Evolutionary conservation across 2,329 filamentous ascomycete species (phyloP).

Genomic region (Dendrostoma leiphaemia): DNA sequence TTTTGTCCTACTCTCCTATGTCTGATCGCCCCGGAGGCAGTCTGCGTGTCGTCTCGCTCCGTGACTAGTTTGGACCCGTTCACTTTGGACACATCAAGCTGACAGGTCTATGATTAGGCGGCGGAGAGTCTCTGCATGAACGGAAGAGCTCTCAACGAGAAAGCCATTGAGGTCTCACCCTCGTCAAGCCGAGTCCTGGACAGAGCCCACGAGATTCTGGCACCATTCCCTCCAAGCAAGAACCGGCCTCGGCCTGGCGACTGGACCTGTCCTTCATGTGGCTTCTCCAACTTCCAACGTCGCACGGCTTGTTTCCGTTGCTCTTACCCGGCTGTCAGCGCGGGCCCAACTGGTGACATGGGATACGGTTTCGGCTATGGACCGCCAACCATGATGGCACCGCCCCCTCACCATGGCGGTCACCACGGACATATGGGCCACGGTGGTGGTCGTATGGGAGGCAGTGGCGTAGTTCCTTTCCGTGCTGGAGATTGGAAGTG

Average conservation of each 20-base stretch:
- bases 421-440: slow-evolving; percentile 46
- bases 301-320: slow-evolving; percentile 98
- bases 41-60: not conserved
- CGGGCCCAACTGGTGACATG: slow-evolving; percentile 67
- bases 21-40: not conserved
- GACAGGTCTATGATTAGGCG: slow-evolving; percentile 54
- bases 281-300: slow-evolving; percentile 99
- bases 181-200: slow-evolving; percentile 97
- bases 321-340: slow-evolving; percentile 93
- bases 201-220: slow-evolving; percentile 91
- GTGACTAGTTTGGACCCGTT: not conserved
- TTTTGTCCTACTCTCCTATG: no score
- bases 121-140: slow-evolving; percentile 99
- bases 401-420: slow-evolving; percentile 68
- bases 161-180: slow-evolving; percentile 97
- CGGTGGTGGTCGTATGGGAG: slow-evolving; percentile 68
- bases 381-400: slow-evolving; percentile 76
- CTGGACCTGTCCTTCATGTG: slow-evolving; percentile 98
- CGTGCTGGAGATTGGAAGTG: slow-evolving; percentile 99
- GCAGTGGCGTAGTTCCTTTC: slow-evolving; percentile 89
- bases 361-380: slow-evolving; percentile 63
- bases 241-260: slow-evolving; percentile 95
- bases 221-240: slow-evolving; percentile 97
- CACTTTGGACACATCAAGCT: slow-evolving; percentile 1
- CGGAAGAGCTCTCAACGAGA: slow-evolving; percentile 94